Evolutionary conservation across 2,329 filamentous ascomycete genomes (phyloP).

Genomic region (Xylaria sp.): DNA sequence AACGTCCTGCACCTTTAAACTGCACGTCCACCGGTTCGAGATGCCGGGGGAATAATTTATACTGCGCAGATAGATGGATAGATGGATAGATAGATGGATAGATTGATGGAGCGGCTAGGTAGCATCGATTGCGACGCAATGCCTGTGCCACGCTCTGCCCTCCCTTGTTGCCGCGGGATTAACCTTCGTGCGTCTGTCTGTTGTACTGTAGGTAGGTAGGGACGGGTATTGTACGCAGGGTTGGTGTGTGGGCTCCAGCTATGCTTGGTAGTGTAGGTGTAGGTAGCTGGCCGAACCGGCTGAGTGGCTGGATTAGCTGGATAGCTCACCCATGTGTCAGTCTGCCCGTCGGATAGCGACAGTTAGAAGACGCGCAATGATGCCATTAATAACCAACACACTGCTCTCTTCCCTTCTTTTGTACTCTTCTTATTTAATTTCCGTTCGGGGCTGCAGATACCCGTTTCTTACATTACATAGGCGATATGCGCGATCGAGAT

Average conservation of each 20-base stretch:
- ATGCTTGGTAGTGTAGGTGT: too few species aligned
- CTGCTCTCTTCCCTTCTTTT: not conserved
- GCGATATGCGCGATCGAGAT: not conserved
- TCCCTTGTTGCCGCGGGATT: conserved; percentile 11
- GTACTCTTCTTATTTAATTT: not conserved
- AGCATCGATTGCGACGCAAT: conserved; percentile 10
- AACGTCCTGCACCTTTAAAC: not conserved
- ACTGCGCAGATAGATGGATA: not conserved
- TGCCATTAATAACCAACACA: not conserved
- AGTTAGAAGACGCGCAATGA: conserved; percentile 4
- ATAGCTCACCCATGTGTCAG: not conserved
- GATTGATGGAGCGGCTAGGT: not conserved
- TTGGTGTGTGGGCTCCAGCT: too few species aligned
- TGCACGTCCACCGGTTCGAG: not conserved
- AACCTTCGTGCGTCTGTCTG: too few species aligned
- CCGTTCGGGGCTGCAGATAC: too few species aligned
- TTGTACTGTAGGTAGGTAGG: too few species aligned
- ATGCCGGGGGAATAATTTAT: not conserved
- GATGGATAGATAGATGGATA: not conserved
- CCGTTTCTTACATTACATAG: not conserved
- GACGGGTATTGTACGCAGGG: too few species aligned
- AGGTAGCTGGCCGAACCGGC: not conserved
- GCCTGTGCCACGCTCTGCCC: not conserved
- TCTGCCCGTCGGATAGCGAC: conserved; percentile 11
- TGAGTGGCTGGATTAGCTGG: not conserved